Percentiles rank a stretch among this genome's conserved stretches.
Conservation (phyloP, 2,329 filamentous ascomycete genomes). For the Hirsutella rhossiliensis region DNA sequence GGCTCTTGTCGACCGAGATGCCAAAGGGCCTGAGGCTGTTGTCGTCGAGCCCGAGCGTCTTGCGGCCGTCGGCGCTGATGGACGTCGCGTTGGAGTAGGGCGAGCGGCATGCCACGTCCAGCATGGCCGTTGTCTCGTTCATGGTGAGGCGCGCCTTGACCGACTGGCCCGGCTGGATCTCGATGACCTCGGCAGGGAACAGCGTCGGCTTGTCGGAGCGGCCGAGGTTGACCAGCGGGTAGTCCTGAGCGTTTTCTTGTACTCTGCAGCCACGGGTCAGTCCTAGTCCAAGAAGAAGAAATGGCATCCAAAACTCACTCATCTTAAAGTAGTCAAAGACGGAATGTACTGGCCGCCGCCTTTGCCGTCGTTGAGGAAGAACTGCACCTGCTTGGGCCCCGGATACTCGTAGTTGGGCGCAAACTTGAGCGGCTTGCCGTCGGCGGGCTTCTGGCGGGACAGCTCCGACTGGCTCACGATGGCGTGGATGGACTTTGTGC, state of each 20-base stretch:
- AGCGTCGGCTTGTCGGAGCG: slow-evolving; percentile 44
- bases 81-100: slow-evolving; percentile 56
- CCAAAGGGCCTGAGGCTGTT: slow-evolving; percentile 44
- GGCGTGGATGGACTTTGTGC: slow-evolving; percentile 16
- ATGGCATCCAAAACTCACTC: slow-evolving; percentile 23
- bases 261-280: slow-evolving; percentile 16
- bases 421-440: slow-evolving; percentile 12
- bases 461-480: slow-evolving; percentile 14
- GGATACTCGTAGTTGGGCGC: slow-evolving; percentile 12
- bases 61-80: slow-evolving; percentile 45
- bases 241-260: slow-evolving; percentile 17
- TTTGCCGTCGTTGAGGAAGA: slow-evolving; percentile 16
- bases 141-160: slow-evolving; percentile 46
- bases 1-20: slow-evolving; percentile 42
- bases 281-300: neutral
- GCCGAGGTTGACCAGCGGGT: slow-evolving; percentile 58
- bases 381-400: slow-evolving; percentile 19
- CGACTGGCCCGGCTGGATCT: slow-evolving; percentile 51
- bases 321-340: slow-evolving; percentile 32
- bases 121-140: slow-evolving; percentile 56
- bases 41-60: slow-evolving; percentile 44
- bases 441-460: slow-evolving; percentile 3
- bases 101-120: slow-evolving; percentile 56
- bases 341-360: slow-evolving; percentile 14
- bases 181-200: slow-evolving; percentile 54